These are phyloP conservation scores for Amanita exitialis DNA, from an alignment of 768 basidiomycete genomes.

Conservation along the genomic window DNA sequence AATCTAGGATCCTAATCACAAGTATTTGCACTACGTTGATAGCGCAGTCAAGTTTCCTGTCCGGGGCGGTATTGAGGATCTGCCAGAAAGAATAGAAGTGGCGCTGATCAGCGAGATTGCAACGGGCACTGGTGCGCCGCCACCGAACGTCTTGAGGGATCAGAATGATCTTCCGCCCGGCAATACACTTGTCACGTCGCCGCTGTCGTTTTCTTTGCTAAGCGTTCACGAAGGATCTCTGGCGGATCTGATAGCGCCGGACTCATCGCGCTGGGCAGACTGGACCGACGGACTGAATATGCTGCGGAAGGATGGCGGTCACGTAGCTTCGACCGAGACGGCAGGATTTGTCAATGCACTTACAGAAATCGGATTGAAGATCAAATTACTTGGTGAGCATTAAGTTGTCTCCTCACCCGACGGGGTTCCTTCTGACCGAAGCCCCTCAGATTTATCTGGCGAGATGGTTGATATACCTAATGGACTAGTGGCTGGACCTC, in stretches of 20 bases:
- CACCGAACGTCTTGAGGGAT: conserved; percentile 54
- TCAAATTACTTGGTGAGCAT: conserved; percentile 70
- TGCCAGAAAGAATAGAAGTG: conserved; percentile 81
- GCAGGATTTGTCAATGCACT: conserved; percentile 78
- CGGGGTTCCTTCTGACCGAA: not conserved
- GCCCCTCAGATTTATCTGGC: conserved; percentile 63
- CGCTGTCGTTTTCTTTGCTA: conserved; percentile 70
- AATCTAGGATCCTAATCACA: conserved; percentile 64
- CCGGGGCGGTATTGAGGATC: conserved; percentile 74
- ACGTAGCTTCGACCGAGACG: conserved; percentile 78
- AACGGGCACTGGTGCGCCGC: conserved; percentile 62
- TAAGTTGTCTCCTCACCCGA: not conserved
- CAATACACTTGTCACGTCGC: conserved; percentile 39
- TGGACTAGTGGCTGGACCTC: conserved; percentile 65
- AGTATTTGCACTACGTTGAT: conserved; percentile 81
- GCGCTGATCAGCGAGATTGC: conserved; percentile 72
- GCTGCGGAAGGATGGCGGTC: conserved; percentile 72
- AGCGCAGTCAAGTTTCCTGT: conserved; percentile 72
- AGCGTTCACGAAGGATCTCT: conserved; percentile 61
- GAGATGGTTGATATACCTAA: conserved; percentile 87
- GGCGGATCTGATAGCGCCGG: conserved; percentile 71
- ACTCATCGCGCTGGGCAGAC: conserved; percentile 78
- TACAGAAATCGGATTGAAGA: conserved; percentile 88
- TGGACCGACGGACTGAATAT: conserved; percentile 93
- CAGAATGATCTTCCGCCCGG: conserved; percentile 47